A percentile compares a stretch with the other conserved stretches of the same genome.
Conservation (phyloP, 257 asterid species). For the Catharanthus roseus region DNA sequence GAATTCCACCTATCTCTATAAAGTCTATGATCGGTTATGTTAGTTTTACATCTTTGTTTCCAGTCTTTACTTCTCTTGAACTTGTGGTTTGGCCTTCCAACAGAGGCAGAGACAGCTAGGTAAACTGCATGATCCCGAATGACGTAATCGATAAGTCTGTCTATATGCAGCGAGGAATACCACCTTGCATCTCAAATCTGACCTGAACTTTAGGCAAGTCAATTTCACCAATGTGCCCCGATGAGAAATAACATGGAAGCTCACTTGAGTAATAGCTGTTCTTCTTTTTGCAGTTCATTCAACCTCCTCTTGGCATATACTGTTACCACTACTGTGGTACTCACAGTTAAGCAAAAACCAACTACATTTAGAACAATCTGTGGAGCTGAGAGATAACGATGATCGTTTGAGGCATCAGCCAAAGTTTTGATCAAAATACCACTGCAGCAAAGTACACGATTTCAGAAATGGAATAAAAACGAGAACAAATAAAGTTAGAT, state of each 20-base stretch:
- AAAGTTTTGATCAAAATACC: constrained; percentile 68
- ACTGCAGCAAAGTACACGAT: constrained; percentile 26
- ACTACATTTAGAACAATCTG: constrained; percentile 50
- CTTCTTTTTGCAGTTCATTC: constrained; percentile 53
- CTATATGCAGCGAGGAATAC: background rate
- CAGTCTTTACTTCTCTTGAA: background rate
- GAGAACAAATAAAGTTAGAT: background rate
- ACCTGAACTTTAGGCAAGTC: constrained; percentile 8
- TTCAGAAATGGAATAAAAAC: background rate
- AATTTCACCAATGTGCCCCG: background rate
- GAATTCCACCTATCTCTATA: too few species aligned
- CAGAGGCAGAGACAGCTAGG: background rate
- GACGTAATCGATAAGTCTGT: background rate
- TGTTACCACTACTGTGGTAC: constrained; percentile 53
- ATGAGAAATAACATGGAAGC: background rate
- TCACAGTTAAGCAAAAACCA: constrained; percentile 55
- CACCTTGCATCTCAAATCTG: background rate
- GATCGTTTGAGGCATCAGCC: constrained; percentile 66
- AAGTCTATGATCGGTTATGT: too few species aligned
- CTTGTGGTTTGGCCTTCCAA: background rate
- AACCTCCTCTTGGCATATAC: constrained; percentile 59
- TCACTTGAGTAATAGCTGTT: constrained; percentile 54
- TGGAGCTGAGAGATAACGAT: constrained; percentile 35
- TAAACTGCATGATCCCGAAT: background rate
- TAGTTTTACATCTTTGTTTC: constrained; percentile 4